phyloP scores from a whole-genome alignment of 352 stramenopile species.

The Phytophthora citrophthora region DNA sequence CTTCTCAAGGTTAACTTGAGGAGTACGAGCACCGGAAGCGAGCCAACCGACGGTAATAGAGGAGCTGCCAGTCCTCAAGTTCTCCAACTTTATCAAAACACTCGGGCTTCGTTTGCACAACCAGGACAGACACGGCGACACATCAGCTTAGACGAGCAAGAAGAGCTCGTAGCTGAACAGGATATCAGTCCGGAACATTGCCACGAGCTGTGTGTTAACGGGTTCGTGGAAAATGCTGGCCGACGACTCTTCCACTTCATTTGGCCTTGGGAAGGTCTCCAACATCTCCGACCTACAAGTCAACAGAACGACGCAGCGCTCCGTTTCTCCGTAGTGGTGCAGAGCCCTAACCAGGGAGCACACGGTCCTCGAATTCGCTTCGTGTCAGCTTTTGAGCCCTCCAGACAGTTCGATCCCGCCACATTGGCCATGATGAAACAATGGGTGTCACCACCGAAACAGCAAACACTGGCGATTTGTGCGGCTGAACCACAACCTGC shows the following conservation, averaged over 20 bases:
- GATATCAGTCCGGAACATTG: constrained; percentile 72
- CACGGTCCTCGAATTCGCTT: constrained; percentile 59
- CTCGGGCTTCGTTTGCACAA: constrained; percentile 21
- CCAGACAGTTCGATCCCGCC: constrained; percentile 29
- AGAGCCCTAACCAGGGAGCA: constrained; percentile 20
- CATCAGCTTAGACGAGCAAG: constrained; percentile 36
- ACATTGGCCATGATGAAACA: constrained; percentile 36
- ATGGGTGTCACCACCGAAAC: constrained; percentile 13
- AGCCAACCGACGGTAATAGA: constrained; percentile 8
- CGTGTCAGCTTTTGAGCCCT: constrained; percentile 38
- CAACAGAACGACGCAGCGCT: constrained; percentile 19
- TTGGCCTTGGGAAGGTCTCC: constrained; percentile 59
- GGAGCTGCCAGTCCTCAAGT: constrained; percentile 12
- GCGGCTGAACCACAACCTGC: constrained; percentile 6
- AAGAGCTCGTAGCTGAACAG: constrained; percentile 49
- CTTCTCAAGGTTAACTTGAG: constrained; percentile 40
- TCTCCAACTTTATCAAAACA: constrained; percentile 28
- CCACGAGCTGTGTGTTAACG: constrained; percentile 80
- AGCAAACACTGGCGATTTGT: constrained; percentile 32
- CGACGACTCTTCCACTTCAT: constrained; percentile 73
- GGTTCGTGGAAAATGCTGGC: constrained; percentile 66
- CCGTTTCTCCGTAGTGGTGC: constrained; percentile 44
- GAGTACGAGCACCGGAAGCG: constrained; percentile 21
- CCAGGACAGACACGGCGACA: constrained; percentile 17
- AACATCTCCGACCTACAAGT: constrained; percentile 38